These are phyloP conservation scores for Picea mariana DNA, from an alignment of 83 land plant genomes.

Conservation along the genomic window DNA sequence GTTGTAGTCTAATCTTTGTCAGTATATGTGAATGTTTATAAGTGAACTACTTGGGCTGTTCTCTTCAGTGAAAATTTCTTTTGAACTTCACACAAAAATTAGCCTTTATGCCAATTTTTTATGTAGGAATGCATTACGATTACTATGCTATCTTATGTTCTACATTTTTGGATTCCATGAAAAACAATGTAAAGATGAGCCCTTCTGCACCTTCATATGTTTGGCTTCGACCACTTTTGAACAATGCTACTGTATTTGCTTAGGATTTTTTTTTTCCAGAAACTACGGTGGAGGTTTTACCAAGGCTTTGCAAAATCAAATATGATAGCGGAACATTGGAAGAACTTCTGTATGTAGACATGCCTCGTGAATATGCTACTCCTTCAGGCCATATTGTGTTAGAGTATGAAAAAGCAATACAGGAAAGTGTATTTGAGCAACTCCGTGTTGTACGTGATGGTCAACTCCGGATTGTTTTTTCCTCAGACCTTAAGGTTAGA, in stretches of 20 bases:
- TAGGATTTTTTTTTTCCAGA: constrained; percentile 46
- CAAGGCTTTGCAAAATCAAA: constrained; percentile 95
- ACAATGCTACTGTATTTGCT: background rate
- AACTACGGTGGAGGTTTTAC: constrained; percentile 96
- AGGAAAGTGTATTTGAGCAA: constrained; percentile 99
- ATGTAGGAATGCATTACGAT: too few relatives aligned
- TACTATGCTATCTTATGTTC: too few relatives aligned
- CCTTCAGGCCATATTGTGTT: constrained; percentile 86
- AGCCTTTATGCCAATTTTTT: background rate
- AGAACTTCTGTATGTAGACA: constrained; percentile 94
- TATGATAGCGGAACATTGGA: constrained; percentile 97
- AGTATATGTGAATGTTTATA: too few relatives aligned
- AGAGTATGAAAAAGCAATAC: constrained; percentile 95
- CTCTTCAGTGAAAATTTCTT: background rate
- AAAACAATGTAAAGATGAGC: background rate
- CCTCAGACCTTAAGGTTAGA: constrained; percentile 85
- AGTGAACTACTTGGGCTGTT: too few relatives aligned
- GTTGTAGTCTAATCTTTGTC: too few relatives aligned
- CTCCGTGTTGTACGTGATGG: constrained; percentile 99
- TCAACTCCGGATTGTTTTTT: constrained; percentile 87
- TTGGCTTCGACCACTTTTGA: background rate
- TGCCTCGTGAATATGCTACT: constrained; percentile 87
- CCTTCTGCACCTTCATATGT: background rate
- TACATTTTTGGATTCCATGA: too few relatives aligned
- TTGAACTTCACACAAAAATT: background rate